Evolutionary conservation across 192 early-diverging fungal species (phyloP), one percentile per base, ranked within the genome.

Genomic region (Coemansia sp.): DNA sequence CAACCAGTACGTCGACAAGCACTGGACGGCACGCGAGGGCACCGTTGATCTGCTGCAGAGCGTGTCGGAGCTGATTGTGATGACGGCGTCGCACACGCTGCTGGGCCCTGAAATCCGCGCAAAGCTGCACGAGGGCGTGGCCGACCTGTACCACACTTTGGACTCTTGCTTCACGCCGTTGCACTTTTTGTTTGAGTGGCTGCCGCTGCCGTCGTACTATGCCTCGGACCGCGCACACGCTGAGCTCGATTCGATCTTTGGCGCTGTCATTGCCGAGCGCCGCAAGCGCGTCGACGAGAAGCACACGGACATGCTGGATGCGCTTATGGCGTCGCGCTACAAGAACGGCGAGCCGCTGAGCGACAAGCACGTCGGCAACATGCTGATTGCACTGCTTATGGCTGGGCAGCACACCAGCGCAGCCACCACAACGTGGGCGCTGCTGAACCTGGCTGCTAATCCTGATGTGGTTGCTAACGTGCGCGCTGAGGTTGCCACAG

Each of bases 301-400:
- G 77, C 74, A 85, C 58, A 78, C 82, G 9, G 94, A 96, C 67
- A 85, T 97, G 58, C 82, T 98, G 52, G 85, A 93, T 61, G 83
- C 86, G 8, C 78, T 97, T 59, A 93, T 95, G 88, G 82, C 88
- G 57, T 85, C 89, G 50, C 85, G 81, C 23, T 98, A 98, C 85
- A 95, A 94, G 84, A 86, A 91, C 67, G 96, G 96, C 35, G 85
- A 86, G 57, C 81, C 82, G 38, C 73, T 96, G 77, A 86, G 92
- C 24, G 92, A 97, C 71, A 77, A 86, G 39, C 91, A 93, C 55
- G 83, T 93, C 59, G 91, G 94, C 22, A 91, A 94, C 85, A 89
- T 98, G 86, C 91, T 97, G 90, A 98, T 98, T 85, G 97, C 97
- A 19, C 70, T 93, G 49, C 83, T 98, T 51, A 93, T 98, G 88